phyloP scores from a whole-genome alignment of 768 basidiomycete species.

The Nevesoporus exiguus region DNA sequence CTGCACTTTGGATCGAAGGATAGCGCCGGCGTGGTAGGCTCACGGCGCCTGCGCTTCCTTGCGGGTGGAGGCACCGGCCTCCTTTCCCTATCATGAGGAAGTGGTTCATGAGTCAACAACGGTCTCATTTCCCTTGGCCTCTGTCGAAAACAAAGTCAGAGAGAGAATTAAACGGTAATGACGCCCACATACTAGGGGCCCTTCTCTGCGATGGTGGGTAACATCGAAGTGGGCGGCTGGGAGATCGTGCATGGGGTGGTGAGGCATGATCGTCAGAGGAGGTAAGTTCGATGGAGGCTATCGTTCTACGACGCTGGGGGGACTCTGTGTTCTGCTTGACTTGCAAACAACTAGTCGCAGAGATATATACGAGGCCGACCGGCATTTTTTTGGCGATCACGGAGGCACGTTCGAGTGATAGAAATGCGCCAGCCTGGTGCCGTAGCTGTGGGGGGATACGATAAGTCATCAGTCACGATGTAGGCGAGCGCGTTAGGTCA shows the following conservation, averaged over 20 bases:
- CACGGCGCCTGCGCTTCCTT: slow-evolving; percentile 24
- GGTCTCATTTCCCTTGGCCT: slow-evolving; percentile 20
- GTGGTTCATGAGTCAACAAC: slow-evolving; percentile 21
- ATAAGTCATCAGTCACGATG: slow-evolving; percentile 24
- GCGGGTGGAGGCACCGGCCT: slow-evolving; percentile 7
- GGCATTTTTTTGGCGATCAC: slow-evolving; percentile 19
- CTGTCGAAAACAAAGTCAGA: slow-evolving; percentile 18
- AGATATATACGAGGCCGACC: slow-evolving; percentile 29
- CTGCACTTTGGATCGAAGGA: slow-evolving; percentile 19
- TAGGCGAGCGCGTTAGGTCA: slow-evolving; percentile 25
- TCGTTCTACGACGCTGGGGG: slow-evolving; percentile 11
- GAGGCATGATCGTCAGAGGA: slow-evolving; percentile 12
- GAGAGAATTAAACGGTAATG: slow-evolving; percentile 8
- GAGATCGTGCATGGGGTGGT: slow-evolving; percentile 13
- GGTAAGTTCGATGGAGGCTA: slow-evolving; percentile 3
- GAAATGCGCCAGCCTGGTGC: slow-evolving; percentile 34
- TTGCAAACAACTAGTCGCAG: slow-evolving; percentile 10
- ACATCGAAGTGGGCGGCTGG: slow-evolving; percentile 2
- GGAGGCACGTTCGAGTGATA: slow-evolving; percentile 27
- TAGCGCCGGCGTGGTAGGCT: slow-evolving; percentile 20
- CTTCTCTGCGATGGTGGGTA: slow-evolving; percentile 19
- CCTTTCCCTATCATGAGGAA: slow-evolving; percentile 26
- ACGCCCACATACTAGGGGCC: slow-evolving; percentile 17
- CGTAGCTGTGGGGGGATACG: slow-evolving; percentile 32
- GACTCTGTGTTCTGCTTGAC: slow-evolving; percentile 10